phyloP scores from a whole-genome alignment of 805 yeast genomes.

The Myxozyma monticola region DNA sequence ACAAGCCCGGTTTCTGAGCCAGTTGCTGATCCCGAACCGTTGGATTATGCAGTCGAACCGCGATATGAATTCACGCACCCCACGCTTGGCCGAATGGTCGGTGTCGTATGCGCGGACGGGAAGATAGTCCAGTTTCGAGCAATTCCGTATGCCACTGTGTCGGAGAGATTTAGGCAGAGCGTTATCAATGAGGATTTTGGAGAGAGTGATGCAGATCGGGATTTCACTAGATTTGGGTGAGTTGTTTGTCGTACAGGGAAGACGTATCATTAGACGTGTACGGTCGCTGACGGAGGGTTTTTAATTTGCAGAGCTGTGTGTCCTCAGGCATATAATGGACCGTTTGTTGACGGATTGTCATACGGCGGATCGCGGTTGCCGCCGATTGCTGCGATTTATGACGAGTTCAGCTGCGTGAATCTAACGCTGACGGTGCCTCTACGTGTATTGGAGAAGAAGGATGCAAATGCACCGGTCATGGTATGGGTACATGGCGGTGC shows the following conservation, averaged over 20 bases:
- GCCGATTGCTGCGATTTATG: constrained; percentile 6
- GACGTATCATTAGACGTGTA: neutral
- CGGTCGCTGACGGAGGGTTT: neutral
- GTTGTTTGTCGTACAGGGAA: no score
- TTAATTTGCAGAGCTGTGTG: constrained; percentile 5
- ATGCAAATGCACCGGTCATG: constrained; percentile 18
- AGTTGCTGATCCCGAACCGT: no score
- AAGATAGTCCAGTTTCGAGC: constrained; percentile 17
- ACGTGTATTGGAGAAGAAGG: neutral
- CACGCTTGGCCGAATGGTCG: constrained; percentile 8
- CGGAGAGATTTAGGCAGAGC: constrained; percentile 16
- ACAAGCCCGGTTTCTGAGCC: no score
- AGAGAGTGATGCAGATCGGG: constrained; percentile 3
- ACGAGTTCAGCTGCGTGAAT: constrained; percentile 21
- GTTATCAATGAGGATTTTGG: constrained; percentile 3
- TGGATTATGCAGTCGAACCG: constrained; percentile 55
- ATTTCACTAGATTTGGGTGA: constrained; percentile 18
- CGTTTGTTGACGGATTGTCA: constrained; percentile 14
- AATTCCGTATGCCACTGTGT: constrained; percentile 9
- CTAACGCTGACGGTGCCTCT: constrained; percentile 14
- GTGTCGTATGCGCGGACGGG: constrained; percentile 10
- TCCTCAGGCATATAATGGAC: constrained; percentile 14
- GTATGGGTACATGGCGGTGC: constrained; percentile 48
- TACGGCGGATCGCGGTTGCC: constrained; percentile 13
- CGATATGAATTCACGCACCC: constrained; percentile 31